A percentile compares a stretch with the other conserved stretches of the same genome.
These are phyloP conservation scores for Trichoderma hamatum DNA, from an alignment of 2,329 filamentous ascomycete genomes.

Conservation along the genomic window DNA sequence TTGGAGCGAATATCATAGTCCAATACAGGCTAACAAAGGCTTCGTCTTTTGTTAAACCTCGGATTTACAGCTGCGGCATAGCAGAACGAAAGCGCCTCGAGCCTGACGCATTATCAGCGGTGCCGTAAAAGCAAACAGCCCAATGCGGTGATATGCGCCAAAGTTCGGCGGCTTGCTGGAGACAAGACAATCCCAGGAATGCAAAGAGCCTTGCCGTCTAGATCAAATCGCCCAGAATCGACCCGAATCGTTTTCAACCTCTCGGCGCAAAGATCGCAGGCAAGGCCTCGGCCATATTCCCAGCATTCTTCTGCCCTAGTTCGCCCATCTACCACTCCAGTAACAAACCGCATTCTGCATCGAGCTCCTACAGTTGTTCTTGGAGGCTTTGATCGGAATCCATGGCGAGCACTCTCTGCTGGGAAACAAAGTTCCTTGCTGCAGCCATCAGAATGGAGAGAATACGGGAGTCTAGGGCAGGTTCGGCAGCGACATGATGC, in stretches of 20 bases:
- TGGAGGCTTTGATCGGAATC: slow-evolving; percentile 18
- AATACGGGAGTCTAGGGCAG: slow-evolving; percentile 32
- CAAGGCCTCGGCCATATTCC: slow-evolving; percentile 17
- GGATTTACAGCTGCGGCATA: neutral
- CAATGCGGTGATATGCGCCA: slow-evolving; percentile 34
- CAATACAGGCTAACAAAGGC: neutral
- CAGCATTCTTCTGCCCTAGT: slow-evolving; percentile 29
- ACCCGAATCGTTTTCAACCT: slow-evolving; percentile 27
- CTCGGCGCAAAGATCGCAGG: slow-evolving; percentile 1
- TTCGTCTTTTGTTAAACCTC: neutral
- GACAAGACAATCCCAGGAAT: slow-evolving; percentile 35
- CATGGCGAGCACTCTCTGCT: slow-evolving; percentile 22
- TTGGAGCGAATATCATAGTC: neutral
- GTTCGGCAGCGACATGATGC: slow-evolving; percentile 16
- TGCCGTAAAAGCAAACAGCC: neutral
- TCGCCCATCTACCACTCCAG: slow-evolving; percentile 23
- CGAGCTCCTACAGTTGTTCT: slow-evolving; percentile 25
- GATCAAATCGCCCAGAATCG: slow-evolving; percentile 29
- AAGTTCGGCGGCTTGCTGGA: slow-evolving; percentile 30
- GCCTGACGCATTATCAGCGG: neutral
- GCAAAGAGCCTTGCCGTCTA: slow-evolving; percentile 35
- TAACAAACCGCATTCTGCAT: slow-evolving; percentile 11
- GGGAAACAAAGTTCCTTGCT: slow-evolving; percentile 7
- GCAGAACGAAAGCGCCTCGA: neutral
- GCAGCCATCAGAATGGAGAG: slow-evolving; percentile 29